Conservation (phyloP, 352 stramenopile genomes). For the Phytophthora macrochlamydospora region DNA sequence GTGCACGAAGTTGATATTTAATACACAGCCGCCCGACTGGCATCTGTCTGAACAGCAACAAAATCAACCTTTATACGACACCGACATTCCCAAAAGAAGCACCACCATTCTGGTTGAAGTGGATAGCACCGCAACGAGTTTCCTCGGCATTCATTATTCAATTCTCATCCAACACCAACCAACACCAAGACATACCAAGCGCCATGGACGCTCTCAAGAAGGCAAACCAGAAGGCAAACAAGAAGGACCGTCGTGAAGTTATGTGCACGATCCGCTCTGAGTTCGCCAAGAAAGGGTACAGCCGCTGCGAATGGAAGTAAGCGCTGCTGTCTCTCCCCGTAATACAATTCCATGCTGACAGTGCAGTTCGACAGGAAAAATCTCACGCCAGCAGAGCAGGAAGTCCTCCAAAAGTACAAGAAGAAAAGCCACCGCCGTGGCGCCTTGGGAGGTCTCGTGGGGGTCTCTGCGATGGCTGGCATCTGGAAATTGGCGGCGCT, state of each 20-base stretch:
- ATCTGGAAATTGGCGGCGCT: slow-evolving; percentile 21
- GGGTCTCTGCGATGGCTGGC: slow-evolving; percentile 22
- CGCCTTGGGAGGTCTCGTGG: slow-evolving; percentile 18
- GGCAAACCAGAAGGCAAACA: too few relatives aligned
- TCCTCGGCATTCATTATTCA: not conserved
- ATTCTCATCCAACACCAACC: not conserved
- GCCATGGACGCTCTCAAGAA: not conserved
- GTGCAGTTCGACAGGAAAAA: slow-evolving; percentile 8
- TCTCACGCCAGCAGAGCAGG: slow-evolving; percentile 14
- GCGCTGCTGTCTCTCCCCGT: not conserved
- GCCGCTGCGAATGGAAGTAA: slow-evolving; percentile 34
- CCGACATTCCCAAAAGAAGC: not conserved
- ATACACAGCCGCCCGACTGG: too few relatives aligned
- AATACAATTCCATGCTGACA: not conserved
- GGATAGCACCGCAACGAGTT: not conserved
- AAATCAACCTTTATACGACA: too few relatives aligned
- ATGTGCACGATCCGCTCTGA: slow-evolving; percentile 54
- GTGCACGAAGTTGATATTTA: too few relatives aligned
- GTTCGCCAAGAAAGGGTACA: slow-evolving; percentile 45
- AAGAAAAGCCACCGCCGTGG: slow-evolving; percentile 16
- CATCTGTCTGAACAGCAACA: too few relatives aligned
- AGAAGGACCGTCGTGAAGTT: slow-evolving; percentile 50
- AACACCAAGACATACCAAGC: not conserved
- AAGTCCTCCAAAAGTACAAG: slow-evolving; percentile 22
- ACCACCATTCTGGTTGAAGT: not conserved